Evolutionary conservation across 1,284 basidiomycete genomes (phyloP).

Genomic region (Pseudozyma sp.): DNA sequence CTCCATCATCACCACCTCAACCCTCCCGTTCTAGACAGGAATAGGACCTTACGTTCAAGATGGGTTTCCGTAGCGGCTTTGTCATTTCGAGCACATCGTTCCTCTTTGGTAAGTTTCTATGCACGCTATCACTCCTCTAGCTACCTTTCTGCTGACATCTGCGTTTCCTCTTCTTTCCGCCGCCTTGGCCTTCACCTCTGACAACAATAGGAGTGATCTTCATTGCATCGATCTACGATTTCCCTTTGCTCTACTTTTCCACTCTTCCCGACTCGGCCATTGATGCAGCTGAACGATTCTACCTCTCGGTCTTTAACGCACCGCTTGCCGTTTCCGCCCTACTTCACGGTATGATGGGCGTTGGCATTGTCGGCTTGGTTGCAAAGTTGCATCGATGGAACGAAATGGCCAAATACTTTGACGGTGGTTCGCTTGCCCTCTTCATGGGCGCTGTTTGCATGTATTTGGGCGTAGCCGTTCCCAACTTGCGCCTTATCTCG

Average conservation of each 20-base stretch:
- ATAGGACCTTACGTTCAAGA: constrained; percentile 25
- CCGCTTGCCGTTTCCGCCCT: constrained; percentile 61
- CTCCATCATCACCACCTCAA: background rate
- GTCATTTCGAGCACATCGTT: constrained; percentile 64
- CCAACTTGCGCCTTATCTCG: constrained; percentile 62
- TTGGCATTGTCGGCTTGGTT: constrained; percentile 62
- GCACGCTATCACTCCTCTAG: background rate
- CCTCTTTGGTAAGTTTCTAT: constrained; percentile 51
- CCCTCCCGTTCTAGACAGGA: too few species aligned
- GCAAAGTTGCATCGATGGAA: constrained; percentile 67
- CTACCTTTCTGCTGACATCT: background rate
- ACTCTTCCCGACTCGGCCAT: constrained; percentile 20
- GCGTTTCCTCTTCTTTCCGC: background rate
- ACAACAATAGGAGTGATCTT: constrained; percentile 57
- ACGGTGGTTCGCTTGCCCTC: constrained; percentile 60
- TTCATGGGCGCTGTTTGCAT: constrained; percentile 64
- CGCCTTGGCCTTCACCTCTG: background rate
- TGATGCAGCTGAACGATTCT: constrained; percentile 62
- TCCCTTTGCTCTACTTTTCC: constrained; percentile 62
- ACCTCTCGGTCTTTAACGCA: constrained; percentile 59
- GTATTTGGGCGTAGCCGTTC: constrained; percentile 62
- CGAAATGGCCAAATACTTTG: constrained; percentile 68
- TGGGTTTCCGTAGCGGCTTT: constrained; percentile 68
- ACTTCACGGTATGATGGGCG: constrained; percentile 64
- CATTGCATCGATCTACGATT: constrained; percentile 64